Percentiles rank a stretch among this genome's conserved stretches.
Evolutionary conservation across 495 filamentous ascomycete species (phyloP).

Genomic region (Chaetomium cochliodes): DNA sequence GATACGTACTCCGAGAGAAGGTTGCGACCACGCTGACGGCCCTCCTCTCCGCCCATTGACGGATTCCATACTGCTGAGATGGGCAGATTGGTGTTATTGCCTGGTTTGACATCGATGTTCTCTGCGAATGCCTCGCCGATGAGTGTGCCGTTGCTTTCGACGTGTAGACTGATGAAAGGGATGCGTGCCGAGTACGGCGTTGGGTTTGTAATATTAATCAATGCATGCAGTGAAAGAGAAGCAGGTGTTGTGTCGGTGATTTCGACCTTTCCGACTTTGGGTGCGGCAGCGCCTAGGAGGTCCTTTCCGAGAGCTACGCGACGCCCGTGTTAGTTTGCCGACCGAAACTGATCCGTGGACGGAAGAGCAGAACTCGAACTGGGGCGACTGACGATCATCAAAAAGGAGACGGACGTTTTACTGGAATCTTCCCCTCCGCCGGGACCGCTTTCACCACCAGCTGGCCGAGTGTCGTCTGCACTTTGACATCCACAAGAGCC

Average conservation of each 20-base stretch:
- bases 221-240: conserved; percentile 65
- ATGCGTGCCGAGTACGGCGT: conserved; percentile 77
- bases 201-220: conserved; percentile 83
- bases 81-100: conserved; percentile 67
- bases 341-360: conserved; percentile 7
- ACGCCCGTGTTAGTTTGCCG: conserved; percentile 20
- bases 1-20: conserved; percentile 84
- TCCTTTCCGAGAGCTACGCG: conserved; percentile 40
- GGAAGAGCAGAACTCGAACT: conserved; percentile 21
- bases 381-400: conserved; percentile 52
- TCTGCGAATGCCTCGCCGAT: conserved; percentile 69
- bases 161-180: conserved; percentile 72
- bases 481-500: conserved; percentile 79
- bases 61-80: conserved; percentile 78
- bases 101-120: conserved; percentile 60
- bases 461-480: conserved; percentile 74
- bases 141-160: conserved; percentile 68
- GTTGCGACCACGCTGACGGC: conserved; percentile 60
- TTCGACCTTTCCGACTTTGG: conserved; percentile 60
- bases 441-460: conserved; percentile 79
- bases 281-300: conserved; percentile 52
- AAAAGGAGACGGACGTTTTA: conserved; percentile 72
- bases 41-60: conserved; percentile 57
- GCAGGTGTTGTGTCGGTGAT: conserved; percentile 67
- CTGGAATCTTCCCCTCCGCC: conserved; percentile 75